Conservation (phyloP, 2,329 filamentous ascomycete species). For the Fusarium sacchari region DNA sequence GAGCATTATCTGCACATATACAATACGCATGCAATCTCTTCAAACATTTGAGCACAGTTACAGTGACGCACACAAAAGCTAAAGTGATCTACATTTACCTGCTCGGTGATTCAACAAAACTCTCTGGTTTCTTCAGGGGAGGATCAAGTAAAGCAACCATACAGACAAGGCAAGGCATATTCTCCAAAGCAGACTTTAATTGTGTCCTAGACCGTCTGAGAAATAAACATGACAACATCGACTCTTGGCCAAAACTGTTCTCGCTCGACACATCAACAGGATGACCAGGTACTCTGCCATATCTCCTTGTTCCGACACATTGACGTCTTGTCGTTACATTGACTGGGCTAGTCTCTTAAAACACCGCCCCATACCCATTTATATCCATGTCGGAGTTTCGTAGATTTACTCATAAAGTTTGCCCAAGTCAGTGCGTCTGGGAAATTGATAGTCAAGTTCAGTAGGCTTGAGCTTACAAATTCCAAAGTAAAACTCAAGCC, state of each 20-base stretch:
- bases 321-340: no score
- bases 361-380: neutral
- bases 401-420: neutral
- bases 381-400: neutral
- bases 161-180: neutral
- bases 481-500: neutral
- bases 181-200: neutral
- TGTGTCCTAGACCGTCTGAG: neutral
- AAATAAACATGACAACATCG: neutral
- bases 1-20: conserved; percentile 29
- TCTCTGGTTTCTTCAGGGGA: neutral
- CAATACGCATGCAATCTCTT: conserved; percentile 20
- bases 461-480: neutral
- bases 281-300: neutral
- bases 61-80: neutral
- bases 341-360: neutral
- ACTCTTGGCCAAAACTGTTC: neutral
- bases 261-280: neutral
- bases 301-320: neutral
- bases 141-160: neutral
- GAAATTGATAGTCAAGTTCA: neutral
- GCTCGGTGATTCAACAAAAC: neutral
- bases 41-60: neutral
- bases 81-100: neutral
- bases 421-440: neutral